Conservation (phyloP, 2,329 filamentous ascomycete genomes). For the Colletotrichum kahawae region DNA sequence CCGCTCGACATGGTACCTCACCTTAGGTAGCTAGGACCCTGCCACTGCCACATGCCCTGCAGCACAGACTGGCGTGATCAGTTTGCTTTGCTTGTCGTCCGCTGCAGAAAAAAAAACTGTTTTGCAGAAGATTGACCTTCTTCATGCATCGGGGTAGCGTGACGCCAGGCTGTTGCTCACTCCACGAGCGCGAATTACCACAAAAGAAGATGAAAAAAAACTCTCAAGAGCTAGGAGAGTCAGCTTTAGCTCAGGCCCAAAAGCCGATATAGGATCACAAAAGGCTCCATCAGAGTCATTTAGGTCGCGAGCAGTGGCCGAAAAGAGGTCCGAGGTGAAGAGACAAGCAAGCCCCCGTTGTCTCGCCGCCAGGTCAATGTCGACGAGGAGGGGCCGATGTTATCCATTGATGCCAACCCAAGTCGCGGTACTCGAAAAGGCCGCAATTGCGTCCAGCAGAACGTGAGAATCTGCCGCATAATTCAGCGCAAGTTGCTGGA, state of each 20-base stretch:
- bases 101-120: neutral
- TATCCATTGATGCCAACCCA: neutral
- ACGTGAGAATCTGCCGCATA: neutral
- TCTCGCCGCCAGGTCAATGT: neutral
- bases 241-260: neutral
- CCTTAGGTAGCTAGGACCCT: neutral
- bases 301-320: slow-evolving; percentile 1
- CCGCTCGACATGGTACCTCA: neutral
- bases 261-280: slow-evolving; percentile 17
- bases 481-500: neutral
- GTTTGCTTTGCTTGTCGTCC: neutral
- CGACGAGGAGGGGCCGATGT: neutral
- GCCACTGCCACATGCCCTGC: neutral
- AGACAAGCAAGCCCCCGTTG: neutral
- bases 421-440: slow-evolving; percentile 9
- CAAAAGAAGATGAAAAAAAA: neutral
- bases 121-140: slow-evolving; percentile 17
- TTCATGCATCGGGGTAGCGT: neutral
- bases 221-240: neutral
- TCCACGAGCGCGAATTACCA: neutral
- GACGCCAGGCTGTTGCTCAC: neutral
- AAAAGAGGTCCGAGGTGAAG: slow-evolving; percentile 13
- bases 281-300: slow-evolving; percentile 6
- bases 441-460: neutral
- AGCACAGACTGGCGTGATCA: neutral